These are phyloP conservation scores for Kwoniella sp. DNA, from an alignment of 768 basidiomycete species.

Conservation along the genomic window DNA sequence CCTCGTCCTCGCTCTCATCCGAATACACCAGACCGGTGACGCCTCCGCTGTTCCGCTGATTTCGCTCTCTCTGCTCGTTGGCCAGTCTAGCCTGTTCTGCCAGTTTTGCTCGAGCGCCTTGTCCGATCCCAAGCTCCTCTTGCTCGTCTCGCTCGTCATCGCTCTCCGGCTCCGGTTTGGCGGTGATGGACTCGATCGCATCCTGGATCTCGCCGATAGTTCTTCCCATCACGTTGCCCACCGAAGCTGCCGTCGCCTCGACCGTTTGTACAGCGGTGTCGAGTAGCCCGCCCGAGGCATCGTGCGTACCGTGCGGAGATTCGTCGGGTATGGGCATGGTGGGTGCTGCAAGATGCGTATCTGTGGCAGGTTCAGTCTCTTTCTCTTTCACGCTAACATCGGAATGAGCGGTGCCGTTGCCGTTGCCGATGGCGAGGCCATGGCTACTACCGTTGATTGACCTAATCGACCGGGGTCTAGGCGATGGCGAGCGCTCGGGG, in stretches of 20 bases:
- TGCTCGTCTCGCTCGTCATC: slow-evolving; percentile 35
- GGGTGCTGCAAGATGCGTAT: slow-evolving; percentile 13
- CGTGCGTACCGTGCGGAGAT: slow-evolving; percentile 26
- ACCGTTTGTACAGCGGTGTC: slow-evolving; percentile 23
- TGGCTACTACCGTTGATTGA: not conserved
- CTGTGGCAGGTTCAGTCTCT: not conserved
- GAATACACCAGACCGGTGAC: slow-evolving; percentile 55
- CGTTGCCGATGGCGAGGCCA: not conserved
- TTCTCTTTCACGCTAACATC: not conserved
- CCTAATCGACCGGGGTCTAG: slow-evolving; percentile 18
- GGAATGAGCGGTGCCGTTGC: not conserved
- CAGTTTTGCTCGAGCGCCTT: slow-evolving; percentile 53
- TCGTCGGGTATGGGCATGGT: slow-evolving; percentile 17
- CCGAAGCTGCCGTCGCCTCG: slow-evolving; percentile 29
- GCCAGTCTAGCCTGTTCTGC: slow-evolving; percentile 57
- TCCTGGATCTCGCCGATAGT: slow-evolving; percentile 89
- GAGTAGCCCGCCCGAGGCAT: slow-evolving; percentile 17
- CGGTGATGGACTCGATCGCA: slow-evolving; percentile 81
- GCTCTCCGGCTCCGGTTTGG: slow-evolving; percentile 59
- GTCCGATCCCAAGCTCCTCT: slow-evolving; percentile 40
- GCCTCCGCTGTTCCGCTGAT: slow-evolving; percentile 40
- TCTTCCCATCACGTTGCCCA: slow-evolving; percentile 68
- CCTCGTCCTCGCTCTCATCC: slow-evolving; percentile 62
- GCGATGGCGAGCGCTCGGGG: slow-evolving; percentile 23
- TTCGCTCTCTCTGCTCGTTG: slow-evolving; percentile 49